Evolutionary conservation across 176 grass and related monocot species (phyloP).

Genomic region (Dactylis glomerata): DNA sequence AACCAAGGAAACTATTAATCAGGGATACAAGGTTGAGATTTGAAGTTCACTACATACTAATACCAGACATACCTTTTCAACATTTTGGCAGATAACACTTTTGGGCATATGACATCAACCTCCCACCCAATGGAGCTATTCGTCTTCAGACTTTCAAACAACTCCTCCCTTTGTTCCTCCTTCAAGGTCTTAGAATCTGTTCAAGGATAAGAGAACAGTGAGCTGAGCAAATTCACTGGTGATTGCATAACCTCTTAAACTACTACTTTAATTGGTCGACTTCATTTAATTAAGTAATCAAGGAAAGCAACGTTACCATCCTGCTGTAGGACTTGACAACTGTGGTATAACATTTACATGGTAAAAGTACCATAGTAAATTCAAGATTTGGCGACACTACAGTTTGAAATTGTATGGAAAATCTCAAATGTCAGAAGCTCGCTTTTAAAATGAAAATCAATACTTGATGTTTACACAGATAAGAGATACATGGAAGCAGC

Average conservation of each 20-base stretch:
- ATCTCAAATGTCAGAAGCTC: not conserved
- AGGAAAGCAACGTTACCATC: not conserved
- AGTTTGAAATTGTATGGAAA: not conserved
- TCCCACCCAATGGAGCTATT: constrained; percentile 77
- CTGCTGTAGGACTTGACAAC: not conserved
- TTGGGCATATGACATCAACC: constrained; percentile 91
- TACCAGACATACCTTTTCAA: constrained; percentile 52
- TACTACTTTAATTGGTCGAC: not conserved
- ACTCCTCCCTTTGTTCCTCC: constrained; percentile 83
- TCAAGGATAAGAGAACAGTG: constrained; percentile 1
- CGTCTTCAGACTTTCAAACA: constrained; percentile 76
- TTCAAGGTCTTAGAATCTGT: constrained; percentile 95
- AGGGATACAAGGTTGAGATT: not conserved
- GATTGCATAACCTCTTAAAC: not conserved
- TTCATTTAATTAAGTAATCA: not conserved
- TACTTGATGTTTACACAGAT: not conserved
- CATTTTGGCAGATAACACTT: constrained; percentile 90
- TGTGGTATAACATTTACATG: not conserved
- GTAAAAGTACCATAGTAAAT: not conserved
- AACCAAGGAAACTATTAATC: constrained; percentile 14
- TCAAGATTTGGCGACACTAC: not conserved
- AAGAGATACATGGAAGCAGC: not conserved
- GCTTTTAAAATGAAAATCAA: not conserved
- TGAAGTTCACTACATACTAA: constrained; percentile 1
- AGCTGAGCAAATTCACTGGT: not conserved